Evolutionary conservation across 1,139 yeast genomes (phyloP).

Genomic region (Yamadazyma triangularis): DNA sequence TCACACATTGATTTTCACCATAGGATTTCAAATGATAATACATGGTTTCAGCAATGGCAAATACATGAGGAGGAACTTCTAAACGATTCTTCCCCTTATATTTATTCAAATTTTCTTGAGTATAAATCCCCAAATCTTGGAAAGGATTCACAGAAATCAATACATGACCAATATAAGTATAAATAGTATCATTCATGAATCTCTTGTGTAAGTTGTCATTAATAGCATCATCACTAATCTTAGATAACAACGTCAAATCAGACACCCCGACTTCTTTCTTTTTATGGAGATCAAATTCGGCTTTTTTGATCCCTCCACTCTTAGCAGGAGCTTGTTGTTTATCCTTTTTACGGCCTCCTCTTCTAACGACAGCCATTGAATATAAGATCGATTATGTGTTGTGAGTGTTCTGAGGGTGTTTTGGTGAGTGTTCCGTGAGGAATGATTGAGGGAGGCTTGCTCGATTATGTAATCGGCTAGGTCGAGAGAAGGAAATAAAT

Average conservation of each 20-base stretch:
- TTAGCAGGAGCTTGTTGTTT: slow-evolving; percentile 58
- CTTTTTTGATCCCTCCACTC: slow-evolving; percentile 69
- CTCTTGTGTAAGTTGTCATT: slow-evolving; percentile 88
- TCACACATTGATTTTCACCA: slow-evolving; percentile 94
- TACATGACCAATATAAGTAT: slow-evolving; percentile 84
- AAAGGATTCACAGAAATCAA: slow-evolving; percentile 96
- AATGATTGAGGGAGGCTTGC: too few relatives aligned
- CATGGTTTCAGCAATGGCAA: slow-evolving; percentile 97
- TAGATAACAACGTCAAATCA: slow-evolving; percentile 83
- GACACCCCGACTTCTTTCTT: slow-evolving; percentile 97
- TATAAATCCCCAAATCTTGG: slow-evolving; percentile 92
- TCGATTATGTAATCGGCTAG: too few relatives aligned
- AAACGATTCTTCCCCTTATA: slow-evolving; percentile 90
- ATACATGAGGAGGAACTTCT: slow-evolving; percentile 99
- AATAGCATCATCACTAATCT: slow-evolving; percentile 88
- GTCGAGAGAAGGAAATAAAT: too few relatives aligned
- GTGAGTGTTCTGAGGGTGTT: too few relatives aligned
- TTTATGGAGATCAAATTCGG: slow-evolving; percentile 82
- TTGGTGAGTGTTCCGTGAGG: too few relatives aligned
- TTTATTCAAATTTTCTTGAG: slow-evolving; percentile 65
- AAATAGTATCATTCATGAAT: slow-evolving; percentile 84
- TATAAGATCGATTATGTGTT: too few relatives aligned
- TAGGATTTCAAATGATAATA: slow-evolving; percentile 93
- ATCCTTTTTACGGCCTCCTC: slow-evolving; percentile 57
- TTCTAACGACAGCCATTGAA: slow-evolving; percentile 70